Conservation (phyloP, 306 rosid species). For the Vigna hirtella region DNA sequence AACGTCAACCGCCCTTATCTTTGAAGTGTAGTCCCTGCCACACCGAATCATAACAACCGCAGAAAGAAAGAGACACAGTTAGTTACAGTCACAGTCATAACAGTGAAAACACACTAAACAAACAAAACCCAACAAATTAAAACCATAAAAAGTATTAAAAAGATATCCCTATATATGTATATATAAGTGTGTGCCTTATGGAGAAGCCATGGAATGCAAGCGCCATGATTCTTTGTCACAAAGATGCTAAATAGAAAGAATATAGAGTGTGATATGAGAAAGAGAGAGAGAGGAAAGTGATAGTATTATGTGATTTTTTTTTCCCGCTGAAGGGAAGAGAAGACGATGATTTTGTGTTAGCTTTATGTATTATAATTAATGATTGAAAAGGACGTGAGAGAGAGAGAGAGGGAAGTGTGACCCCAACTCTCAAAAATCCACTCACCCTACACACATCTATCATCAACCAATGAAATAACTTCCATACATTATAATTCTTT, state of each 20-base stretch:
- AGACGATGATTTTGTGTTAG: slow-evolving; percentile 37
- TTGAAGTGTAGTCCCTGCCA: slow-evolving; percentile 69
- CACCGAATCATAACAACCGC: slow-evolving; percentile 30
- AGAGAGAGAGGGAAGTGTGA: slow-evolving; percentile 54
- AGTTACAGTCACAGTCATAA: slow-evolving; percentile 32
- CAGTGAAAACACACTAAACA: background rate
- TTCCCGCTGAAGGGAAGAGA: slow-evolving; percentile 37
- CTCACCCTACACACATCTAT: background rate
- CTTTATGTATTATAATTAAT: slow-evolving; percentile 57
- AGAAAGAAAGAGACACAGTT: slow-evolving; percentile 23
- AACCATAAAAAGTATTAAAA: background rate
- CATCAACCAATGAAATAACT: background rate
- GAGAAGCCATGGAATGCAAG: slow-evolving; percentile 65
- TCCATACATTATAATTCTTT: no score
- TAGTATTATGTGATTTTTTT: background rate
- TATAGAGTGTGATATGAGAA: background rate
- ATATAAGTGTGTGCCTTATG: slow-evolving; percentile 58
- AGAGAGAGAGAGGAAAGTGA: background rate
- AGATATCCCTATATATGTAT: background rate
- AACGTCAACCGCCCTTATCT: slow-evolving; percentile 68
- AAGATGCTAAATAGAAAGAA: background rate
- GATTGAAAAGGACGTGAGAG: slow-evolving; percentile 78
- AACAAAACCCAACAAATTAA: background rate
- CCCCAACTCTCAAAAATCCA: slow-evolving; percentile 55
- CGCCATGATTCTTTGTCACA: slow-evolving; percentile 50